A percentile compares a stretch with the other conserved stretches of the same genome.
Conservation (phyloP, 371 early-diverging fungal genomes). For the Nematocida ausubeli region DNA sequence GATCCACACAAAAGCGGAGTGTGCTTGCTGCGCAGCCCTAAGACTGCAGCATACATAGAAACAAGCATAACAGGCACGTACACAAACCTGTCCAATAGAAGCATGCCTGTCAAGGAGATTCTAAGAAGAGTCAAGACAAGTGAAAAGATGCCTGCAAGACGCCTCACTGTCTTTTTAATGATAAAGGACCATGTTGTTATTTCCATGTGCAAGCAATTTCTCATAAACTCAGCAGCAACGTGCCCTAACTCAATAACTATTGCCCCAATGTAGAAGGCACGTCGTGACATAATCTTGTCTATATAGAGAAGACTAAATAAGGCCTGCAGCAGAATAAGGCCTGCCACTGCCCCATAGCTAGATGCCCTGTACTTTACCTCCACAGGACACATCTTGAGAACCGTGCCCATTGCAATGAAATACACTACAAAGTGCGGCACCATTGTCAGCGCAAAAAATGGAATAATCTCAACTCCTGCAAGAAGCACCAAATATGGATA, state of each 20-base stretch:
- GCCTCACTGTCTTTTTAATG: neutral
- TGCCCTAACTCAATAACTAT: neutral
- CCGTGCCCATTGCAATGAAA: neutral
- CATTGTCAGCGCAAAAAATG: neutral
- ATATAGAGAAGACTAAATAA: neutral
- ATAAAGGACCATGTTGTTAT: neutral
- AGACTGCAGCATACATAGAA: neutral
- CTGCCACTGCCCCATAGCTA: neutral
- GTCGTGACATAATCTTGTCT: neutral
- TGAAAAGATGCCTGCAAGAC: no score
- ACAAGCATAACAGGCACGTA: neutral
- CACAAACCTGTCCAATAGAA: neutral
- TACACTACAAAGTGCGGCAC: neutral
- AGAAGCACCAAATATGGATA: conserved; percentile 30
- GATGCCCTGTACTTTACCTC: neutral
- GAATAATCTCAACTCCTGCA: neutral
- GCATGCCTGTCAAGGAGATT: neutral
- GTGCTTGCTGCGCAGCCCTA: neutral
- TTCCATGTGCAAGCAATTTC: neutral
- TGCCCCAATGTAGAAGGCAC: neutral
- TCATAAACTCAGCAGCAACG: neutral
- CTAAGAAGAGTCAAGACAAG: no score
- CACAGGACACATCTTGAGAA: neutral
- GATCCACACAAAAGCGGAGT: neutral
- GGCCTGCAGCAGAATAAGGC: neutral